These are phyloP conservation scores for Phaffia australis DNA, from an alignment of 768 basidiomycete species.

Conservation along the genomic window DNA sequence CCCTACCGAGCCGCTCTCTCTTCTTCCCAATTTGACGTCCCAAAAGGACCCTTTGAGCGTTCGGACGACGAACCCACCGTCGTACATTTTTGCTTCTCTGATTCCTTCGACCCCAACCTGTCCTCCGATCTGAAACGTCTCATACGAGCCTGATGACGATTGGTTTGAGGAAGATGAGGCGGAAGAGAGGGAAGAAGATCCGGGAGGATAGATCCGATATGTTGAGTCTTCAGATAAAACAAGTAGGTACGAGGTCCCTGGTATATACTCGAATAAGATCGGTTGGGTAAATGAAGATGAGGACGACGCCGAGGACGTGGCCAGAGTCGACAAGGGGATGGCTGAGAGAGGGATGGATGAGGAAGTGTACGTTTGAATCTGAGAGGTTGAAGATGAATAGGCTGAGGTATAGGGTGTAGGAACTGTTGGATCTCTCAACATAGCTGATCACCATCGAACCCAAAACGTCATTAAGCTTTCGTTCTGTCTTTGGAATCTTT, in stretches of 20 bases:
- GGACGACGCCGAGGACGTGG: conserved; percentile 36
- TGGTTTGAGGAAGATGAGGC: no score
- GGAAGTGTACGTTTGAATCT: conserved; percentile 77
- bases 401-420: conserved; percentile 13
- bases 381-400: conserved; percentile 11
- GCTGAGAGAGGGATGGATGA: conserved; percentile 54
- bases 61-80: conserved; percentile 74
- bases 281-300: conserved; percentile 6
- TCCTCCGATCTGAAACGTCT: conserved; percentile 38
- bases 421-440: conserved; percentile 17
- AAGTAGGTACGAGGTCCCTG: conserved; percentile 44
- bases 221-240: conserved; percentile 84
- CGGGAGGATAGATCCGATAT: conserved; percentile 61
- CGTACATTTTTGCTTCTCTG: conserved; percentile 73
- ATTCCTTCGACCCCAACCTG: conserved; percentile 48
- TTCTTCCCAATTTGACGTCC: conserved; percentile 47
- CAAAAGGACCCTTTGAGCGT: conserved; percentile 63
- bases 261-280: conserved; percentile 9
- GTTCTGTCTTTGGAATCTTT: neutral
- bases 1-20: conserved; percentile 67
- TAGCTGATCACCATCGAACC: conserved; percentile 4
- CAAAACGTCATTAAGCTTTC: neutral
- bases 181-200: neutral
- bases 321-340: conserved; percentile 40
- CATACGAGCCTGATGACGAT: conserved; percentile 22